A percentile compares a stretch with the other conserved stretches of the same genome.
Evolutionary conservation across 2,329 filamentous ascomycete genomes (phyloP).

Genomic region (Pseudogymnoascus sp.): DNA sequence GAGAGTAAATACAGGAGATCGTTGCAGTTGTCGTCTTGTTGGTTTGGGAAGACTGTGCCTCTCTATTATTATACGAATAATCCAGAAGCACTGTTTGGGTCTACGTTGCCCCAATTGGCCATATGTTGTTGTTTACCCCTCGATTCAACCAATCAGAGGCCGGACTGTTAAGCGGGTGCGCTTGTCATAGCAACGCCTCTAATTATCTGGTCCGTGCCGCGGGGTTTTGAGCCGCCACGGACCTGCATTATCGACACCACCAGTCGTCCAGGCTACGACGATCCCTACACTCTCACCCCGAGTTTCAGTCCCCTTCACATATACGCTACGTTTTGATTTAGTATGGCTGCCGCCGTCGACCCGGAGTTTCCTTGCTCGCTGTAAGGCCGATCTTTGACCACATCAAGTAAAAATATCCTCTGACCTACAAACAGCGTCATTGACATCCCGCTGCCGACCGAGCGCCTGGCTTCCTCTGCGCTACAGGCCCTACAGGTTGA

Average conservation of each 20-base stretch:
- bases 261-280: conserved; percentile 6
- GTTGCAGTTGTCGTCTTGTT: neutral
- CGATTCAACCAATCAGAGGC: conserved; percentile 4
- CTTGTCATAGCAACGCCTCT: conserved; percentile 10
- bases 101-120: conserved; percentile 8
- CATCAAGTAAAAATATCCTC: neutral
- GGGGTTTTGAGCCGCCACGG: conserved; percentile 4
- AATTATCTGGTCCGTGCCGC: conserved; percentile 1
- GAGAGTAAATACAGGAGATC: conserved; percentile 4
- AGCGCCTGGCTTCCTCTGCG: conserved; percentile 69
- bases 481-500: conserved; percentile 74
- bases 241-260: conserved; percentile 7
- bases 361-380: conserved; percentile 54
- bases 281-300: neutral
- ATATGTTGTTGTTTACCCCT: conserved; percentile 10
- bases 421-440: conserved; percentile 19
- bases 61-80: conserved; percentile 9
- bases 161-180: neutral
- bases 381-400: conserved; percentile 35
- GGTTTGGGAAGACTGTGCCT: conserved; percentile 1
- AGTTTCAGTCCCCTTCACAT: neutral
- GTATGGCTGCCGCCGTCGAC: conserved; percentile 25
- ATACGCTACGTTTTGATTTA: neutral
- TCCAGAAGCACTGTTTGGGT: conserved; percentile 2
- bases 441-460: conserved; percentile 62